Percentiles rank a stretch among this genome's conserved stretches.
phyloP scores from a whole-genome alignment of 768 basidiomycete species.

The Rhizopogon rudus region DNA sequence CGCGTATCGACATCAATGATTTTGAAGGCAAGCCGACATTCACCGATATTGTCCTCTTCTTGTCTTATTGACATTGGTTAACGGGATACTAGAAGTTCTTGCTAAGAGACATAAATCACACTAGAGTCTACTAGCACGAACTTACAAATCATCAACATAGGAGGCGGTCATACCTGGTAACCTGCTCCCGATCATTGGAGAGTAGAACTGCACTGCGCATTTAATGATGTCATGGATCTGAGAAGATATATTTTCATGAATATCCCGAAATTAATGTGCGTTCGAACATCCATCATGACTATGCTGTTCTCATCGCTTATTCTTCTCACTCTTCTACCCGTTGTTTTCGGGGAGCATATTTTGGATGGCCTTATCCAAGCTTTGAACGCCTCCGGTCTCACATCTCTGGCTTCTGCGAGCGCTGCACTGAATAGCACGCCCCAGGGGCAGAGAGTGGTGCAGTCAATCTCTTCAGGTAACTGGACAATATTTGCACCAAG shows the following conservation, averaged over 20 bases:
- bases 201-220: conserved; percentile 16
- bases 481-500: conserved; percentile 55
- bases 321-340: conserved; percentile 20
- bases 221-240: conserved; percentile 19
- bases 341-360: conserved; percentile 26
- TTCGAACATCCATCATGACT: not conserved
- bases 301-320: conserved; percentile 16
- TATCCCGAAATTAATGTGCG: not conserved
- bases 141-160: too few species aligned
- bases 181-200: not conserved
- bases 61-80: too few species aligned
- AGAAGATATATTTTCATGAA: not conserved
- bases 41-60: too few species aligned
- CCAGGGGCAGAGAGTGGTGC: conserved; percentile 39
- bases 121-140: too few species aligned
- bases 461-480: conserved; percentile 36
- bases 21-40: too few species aligned
- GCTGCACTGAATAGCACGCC: conserved; percentile 38
- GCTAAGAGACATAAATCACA: too few species aligned
- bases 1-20: too few species aligned
- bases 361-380: conserved; percentile 30
- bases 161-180: too few species aligned
- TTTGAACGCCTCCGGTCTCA: conserved; percentile 36
- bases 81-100: too few species aligned
- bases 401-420: conserved; percentile 35